Conservation (phyloP, 2,329 filamentous ascomycete genomes). For the Cladosporium sphaerospermum region DNA sequence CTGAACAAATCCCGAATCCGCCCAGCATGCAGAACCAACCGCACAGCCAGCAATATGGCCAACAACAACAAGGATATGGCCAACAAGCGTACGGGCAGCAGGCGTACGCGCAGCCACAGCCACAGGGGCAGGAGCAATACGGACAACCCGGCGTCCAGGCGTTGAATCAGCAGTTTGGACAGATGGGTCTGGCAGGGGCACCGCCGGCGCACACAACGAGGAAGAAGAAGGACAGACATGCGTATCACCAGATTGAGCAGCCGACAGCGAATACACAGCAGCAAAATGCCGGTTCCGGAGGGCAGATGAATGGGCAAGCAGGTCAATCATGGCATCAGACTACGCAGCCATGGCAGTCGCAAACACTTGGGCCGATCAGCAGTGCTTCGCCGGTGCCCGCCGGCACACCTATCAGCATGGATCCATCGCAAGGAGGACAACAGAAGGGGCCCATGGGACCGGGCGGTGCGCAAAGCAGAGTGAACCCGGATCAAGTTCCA, state of each 20-base stretch:
- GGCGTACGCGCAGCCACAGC: constrained; percentile 18
- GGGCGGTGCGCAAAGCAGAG: constrained; percentile 57
- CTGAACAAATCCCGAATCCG: not conserved
- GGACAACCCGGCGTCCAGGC: constrained; percentile 35
- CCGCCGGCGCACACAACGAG: constrained; percentile 39
- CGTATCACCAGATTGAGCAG: constrained; percentile 79
- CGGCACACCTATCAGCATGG: constrained; percentile 28
- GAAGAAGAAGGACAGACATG: constrained; percentile 90
- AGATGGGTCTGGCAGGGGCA: constrained; percentile 58
- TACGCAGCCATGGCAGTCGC: constrained; percentile 32
- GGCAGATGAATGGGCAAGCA: constrained; percentile 48
- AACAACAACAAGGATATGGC: constrained; percentile 15
- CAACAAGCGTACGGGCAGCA: constrained; percentile 12
- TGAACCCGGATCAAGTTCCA: constrained; percentile 88
- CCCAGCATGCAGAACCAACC: constrained; percentile 10
- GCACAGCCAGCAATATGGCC: constrained; percentile 20
- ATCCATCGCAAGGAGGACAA: constrained; percentile 15
- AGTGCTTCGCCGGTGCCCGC: constrained; percentile 16
- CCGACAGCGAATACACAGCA: constrained; percentile 48
- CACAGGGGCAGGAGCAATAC: constrained; percentile 13
- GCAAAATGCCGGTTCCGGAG: constrained; percentile 63
- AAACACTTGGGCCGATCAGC: constrained; percentile 16
- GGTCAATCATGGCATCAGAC: constrained; percentile 32
- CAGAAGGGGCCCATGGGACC: constrained; percentile 19
- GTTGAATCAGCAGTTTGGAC: constrained; percentile 69